Evolutionary conservation across 345 rosid genomes (phyloP), one percentile per base, ranked within the genome.

Genomic region (Boechera retrofracta): DNA sequence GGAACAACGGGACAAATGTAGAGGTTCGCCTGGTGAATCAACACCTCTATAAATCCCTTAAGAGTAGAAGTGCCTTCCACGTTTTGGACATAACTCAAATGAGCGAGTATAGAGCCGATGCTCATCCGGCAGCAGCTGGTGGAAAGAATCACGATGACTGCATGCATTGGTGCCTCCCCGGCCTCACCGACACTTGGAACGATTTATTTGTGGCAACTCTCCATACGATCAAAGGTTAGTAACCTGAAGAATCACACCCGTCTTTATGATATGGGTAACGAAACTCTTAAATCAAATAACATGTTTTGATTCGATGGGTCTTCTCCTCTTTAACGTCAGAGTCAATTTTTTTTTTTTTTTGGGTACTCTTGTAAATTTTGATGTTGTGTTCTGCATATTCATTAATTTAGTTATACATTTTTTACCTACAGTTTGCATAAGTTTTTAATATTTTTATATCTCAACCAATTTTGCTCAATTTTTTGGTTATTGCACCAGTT

Each of bases 101-200:
- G 91, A 95, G 96, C 24, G 98, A 92, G 88, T 87, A 88, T 80
- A 83, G 99, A 86, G 98, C 94, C 2, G 99, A 90, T 66, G 98
- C 91, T 48, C 99, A 95, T 77, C 98, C 99, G 4, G 85, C 92
- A 35, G 6, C 84, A 0, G 87, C 89, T 6, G 98, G 99, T 55
- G 96, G 97, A 51, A 95, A 95, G 90, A 90, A 86, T 67, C 96
- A 89, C 0, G 86, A 89, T 11, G 98, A 94, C 67, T 92, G 98
- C 79, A 92, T 94, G 99, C 98, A 92, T 74, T 94, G 98, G 97
- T 94, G 99, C 86, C 85, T 94, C 60, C 99, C 99, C 0, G 97
- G 99, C 35, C 73, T 90, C 15, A 85, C 97, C 0, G 97, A 94
- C 61, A 87, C 88, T 44, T 94, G 99, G 97, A 92, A 87, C 16